Conservation (phyloP, 495 filamentous ascomycete genomes). For the Hypoxylon subgilvum region DNA sequence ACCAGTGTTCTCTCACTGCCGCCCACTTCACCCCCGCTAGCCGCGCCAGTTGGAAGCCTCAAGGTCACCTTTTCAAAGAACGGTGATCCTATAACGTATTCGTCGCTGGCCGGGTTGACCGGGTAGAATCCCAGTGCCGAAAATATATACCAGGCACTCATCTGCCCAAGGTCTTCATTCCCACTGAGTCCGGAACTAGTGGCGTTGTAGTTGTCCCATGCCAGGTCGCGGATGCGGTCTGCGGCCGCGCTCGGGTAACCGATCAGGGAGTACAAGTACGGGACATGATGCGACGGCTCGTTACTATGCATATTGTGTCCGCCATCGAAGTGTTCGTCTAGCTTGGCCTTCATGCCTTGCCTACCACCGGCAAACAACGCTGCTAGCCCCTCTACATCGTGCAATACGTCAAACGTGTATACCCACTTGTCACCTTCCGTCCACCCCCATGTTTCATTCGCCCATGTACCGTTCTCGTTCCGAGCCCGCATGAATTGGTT, state of each 20-base stretch:
- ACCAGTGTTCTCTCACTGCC: slow-evolving; percentile 25
- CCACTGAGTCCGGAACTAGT: slow-evolving; percentile 42
- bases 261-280: slow-evolving; percentile 42
- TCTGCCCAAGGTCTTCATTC: slow-evolving; percentile 43
- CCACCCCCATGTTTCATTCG: slow-evolving; percentile 41
- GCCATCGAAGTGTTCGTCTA: slow-evolving; percentile 42
- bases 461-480: slow-evolving; percentile 41
- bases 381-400: slow-evolving; percentile 38
- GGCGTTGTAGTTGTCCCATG: slow-evolving; percentile 41
- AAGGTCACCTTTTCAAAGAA: slow-evolving; percentile 42
- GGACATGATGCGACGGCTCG: slow-evolving; percentile 43
- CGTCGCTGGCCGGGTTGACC: slow-evolving; percentile 39
- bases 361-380: slow-evolving; percentile 36
- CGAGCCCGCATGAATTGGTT: slow-evolving; percentile 44
- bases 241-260: slow-evolving; percentile 35
- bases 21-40: slow-evolving; percentile 27
- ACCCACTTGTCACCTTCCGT: slow-evolving; percentile 44
- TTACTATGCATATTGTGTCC: slow-evolving; percentile 47
- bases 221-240: slow-evolving; percentile 31
- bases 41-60: slow-evolving; percentile 25
- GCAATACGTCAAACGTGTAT: slow-evolving; percentile 44
- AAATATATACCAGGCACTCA: slow-evolving; percentile 46
- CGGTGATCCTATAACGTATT: slow-evolving; percentile 40
- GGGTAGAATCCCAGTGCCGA: slow-evolving; percentile 42
- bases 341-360: slow-evolving; percentile 34